Evolutionary conservation across 352 stramenopile genomes (phyloP).

Genomic region (Elongisporangium undulatum): DNA sequence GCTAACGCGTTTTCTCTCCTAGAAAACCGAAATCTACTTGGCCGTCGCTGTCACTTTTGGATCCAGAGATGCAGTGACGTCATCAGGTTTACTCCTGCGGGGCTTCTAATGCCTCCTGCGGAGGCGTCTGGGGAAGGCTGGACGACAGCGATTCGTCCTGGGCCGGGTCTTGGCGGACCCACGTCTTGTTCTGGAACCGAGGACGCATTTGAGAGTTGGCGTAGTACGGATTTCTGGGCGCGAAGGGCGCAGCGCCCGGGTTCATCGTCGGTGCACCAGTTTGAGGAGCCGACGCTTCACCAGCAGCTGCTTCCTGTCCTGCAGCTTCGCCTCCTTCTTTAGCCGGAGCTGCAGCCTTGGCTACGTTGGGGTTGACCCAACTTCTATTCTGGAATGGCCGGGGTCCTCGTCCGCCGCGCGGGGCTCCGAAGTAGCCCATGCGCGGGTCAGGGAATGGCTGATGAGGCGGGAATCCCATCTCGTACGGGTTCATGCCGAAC

Average conservation of each 20-base stretch:
- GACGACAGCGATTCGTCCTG: conserved; percentile 74
- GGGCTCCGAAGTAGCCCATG: conserved; percentile 18
- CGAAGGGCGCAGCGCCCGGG: conserved; percentile 26
- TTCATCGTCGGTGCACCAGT: conserved; percentile 19
- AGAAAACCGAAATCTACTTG: not conserved
- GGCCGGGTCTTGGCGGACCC: conserved; percentile 64
- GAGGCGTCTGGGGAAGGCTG: conserved; percentile 72
- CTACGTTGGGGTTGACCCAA: conserved; percentile 82
- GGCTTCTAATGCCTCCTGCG: conserved; percentile 38
- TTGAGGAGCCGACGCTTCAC: not conserved
- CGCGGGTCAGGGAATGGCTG: conserved; percentile 15
- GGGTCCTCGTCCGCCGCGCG: conserved; percentile 24
- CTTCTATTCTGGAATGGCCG: conserved; percentile 77
- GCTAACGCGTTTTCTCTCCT: not conserved
- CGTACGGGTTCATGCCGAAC: conserved; percentile 63
- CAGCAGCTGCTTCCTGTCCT: conserved; percentile 9
- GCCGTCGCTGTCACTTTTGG: not conserved
- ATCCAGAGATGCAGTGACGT: not conserved
- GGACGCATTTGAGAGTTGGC: conserved; percentile 63
- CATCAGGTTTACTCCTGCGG: conserved; percentile 2
- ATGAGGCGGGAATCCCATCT: conserved; percentile 67
- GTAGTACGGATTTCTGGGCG: conserved; percentile 65
- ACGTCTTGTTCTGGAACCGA: conserved; percentile 87
- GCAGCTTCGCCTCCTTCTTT: conserved; percentile 21
- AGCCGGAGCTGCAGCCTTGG: conserved; percentile 32